Base-by-base conservation (phyloP, 805 yeast genomes). In the Suhomyces tanzawaensis region DNA sequence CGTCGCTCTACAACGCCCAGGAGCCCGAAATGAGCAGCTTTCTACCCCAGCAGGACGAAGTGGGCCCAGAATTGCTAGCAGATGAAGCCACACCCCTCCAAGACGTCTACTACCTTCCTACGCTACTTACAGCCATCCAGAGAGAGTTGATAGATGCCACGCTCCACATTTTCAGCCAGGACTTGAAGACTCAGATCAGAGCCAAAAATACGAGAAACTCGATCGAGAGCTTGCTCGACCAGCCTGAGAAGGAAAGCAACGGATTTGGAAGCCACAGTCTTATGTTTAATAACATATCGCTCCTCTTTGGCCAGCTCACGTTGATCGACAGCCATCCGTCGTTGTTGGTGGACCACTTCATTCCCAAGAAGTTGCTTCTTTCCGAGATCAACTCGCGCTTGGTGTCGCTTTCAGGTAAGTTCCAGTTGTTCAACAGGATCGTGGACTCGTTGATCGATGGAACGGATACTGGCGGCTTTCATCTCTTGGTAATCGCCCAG, bases 301-400 rank as follows among this genome's bases (percentile, higher is more conserved):
- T 77, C 39, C 52, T 75, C 39, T 56, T 66, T 30, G 66, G 70
- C 5, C 79, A 74, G 47, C 53, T 81, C 4, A 52, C 66, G 25
- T 69, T 72, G n/a, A 60, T 81, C 0, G 64, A 74, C 3, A 79
- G 74, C 48, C 90, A 85, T 57, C 87, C 91, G 2, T 77, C 82
- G 29, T 60, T 85, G 27, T 55, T 85, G 29, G 90, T 85, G 21
- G 85, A 83, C 47, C 93, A 85, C 57, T 85, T 78, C 49, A 79
- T 84, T 56, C 89, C 93, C 6, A 78, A 79, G 47, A 82, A 81
- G 39, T 61, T 84, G 45, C 55, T 85, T 12, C 61, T 82, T 26
- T 76, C 79, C 80, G 85, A 82, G 46, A 69, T 84, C 1, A 82
- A 76, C 41, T 79, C 76, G 37, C 57, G 74, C 32, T 60, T 83